Evolutionary conservation across 2,329 filamentous ascomycete species (phyloP), one percentile per base, ranked within the genome.

Genomic region (Aspergillus amoenus): DNA sequence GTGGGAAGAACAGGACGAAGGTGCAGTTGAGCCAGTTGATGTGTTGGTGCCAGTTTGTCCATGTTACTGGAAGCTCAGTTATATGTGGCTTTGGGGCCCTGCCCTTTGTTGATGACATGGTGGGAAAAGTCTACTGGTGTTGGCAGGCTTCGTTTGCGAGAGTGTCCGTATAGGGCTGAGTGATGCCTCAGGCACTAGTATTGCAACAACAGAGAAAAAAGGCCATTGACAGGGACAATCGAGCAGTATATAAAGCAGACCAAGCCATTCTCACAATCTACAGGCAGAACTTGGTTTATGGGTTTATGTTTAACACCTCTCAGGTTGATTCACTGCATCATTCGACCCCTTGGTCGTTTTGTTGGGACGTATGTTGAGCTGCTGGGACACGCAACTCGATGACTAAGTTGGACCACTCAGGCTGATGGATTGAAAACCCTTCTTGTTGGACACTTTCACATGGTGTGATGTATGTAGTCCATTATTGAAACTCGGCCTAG

Each of bases 11-110:
- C 64, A 94, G 74, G 72, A 94, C 91, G 72, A 95, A 84, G 57
- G 81, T 83, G 60, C 89, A 86, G 76, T 94, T 95, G 65, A 95
- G 82, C 90, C 91, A 95, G 81, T 94, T 90, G 80, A 95, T 82
- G 72, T 95, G 91, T 78, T 91, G 87, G 78, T 91, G 86, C 89
- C 89, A 93, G 79, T 94, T 95, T 68, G 80, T 79, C 76, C 80
- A 82, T 56, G 90, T 94, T 64, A 93, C 87, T 57, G 89, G 88
- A 61, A 83, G 82, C 61, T 93, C 90, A 60, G 89, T 85, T 77
- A 94, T 93, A 75, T 94, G 90, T 67, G 86, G 82, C 77, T 93
- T 93, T 79, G 44, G 15, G 15, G 21, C 22, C 22, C 13, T 22
- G 4, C 17, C 8, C 21, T 44, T 37, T 27, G 40, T 30, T 11